A percentile compares a stretch with the other conserved stretches of the same genome.
Evolutionary conservation across 192 early-diverging fungal genomes (phyloP).

Genomic region (Coemansia sp.): DNA sequence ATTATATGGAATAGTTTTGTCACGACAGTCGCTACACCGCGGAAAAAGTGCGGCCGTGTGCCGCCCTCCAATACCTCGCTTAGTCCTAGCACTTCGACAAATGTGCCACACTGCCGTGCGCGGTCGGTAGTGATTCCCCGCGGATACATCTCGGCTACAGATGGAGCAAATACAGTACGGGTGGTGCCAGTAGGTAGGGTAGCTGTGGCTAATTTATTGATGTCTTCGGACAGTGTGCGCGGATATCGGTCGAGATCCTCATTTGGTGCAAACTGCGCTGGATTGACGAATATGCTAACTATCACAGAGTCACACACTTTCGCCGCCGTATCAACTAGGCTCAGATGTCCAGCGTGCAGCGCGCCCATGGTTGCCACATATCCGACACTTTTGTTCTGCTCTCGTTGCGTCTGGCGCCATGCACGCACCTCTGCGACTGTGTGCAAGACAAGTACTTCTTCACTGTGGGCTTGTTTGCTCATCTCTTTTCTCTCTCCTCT

Average conservation of each 20-base stretch:
- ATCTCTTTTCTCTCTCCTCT: too few relatives aligned
- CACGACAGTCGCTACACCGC: conserved; percentile 95
- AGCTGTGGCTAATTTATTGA: conserved; percentile 60
- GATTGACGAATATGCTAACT: conserved; percentile 95
- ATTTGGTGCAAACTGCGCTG: conserved; percentile 96
- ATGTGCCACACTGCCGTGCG: conserved; percentile 76
- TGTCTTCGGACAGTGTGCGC: conserved; percentile 75
- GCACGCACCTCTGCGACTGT: conserved; percentile 72
- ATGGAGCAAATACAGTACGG: conserved; percentile 59
- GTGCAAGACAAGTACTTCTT: conserved; percentile 56
- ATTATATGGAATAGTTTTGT: conserved; percentile 90
- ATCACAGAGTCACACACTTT: conserved; percentile 68
- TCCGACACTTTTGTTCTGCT: conserved; percentile 66
- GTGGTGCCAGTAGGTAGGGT: not conserved
- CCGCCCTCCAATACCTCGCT: conserved; percentile 93
- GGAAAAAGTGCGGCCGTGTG: conserved; percentile 92
- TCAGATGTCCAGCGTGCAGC: conserved; percentile 86
- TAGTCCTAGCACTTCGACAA: conserved; percentile 87
- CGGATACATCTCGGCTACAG: conserved; percentile 91
- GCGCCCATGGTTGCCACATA: conserved; percentile 99
- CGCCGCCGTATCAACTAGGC: conserved; percentile 62
- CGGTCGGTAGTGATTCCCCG: conserved; percentile 82
- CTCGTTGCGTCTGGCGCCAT: conserved; percentile 62
- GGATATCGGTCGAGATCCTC: conserved; percentile 93
- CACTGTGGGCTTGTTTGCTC: not conserved